A percentile compares a stretch with the other conserved stretches of the same genome.
These are phyloP conservation scores for Aquilaria sinensis DNA, from an alignment of 345 rosid genomes.

Conservation along the genomic window DNA sequence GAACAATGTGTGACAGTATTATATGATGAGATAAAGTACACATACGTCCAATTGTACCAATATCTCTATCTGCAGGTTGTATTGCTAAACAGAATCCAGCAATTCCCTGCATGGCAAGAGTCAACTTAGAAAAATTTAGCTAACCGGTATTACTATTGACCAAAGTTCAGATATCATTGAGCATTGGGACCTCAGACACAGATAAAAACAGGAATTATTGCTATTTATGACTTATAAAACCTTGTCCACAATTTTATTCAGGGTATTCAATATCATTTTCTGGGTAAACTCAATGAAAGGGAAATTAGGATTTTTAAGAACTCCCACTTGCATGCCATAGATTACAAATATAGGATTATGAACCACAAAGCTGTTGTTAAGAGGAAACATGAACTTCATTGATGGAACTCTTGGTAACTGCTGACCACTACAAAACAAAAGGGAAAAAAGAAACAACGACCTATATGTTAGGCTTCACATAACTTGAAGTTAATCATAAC, in stretches of 20 bases:
- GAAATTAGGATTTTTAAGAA: background rate
- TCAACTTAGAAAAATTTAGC: background rate
- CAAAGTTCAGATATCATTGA: too few relatives aligned
- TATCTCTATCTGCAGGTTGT: slow-evolving; percentile 46
- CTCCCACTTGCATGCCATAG: slow-evolving; percentile 57
- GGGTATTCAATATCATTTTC: too few relatives aligned
- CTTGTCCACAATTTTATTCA: too few relatives aligned
- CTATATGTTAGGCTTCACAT: too few relatives aligned
- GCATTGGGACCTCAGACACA: too few relatives aligned
- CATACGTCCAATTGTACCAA: slow-evolving; percentile 71
- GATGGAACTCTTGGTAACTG: slow-evolving; percentile 54
- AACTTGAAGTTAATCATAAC: too few relatives aligned
- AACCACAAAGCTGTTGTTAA: slow-evolving; percentile 65
- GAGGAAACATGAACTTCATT: slow-evolving; percentile 54
- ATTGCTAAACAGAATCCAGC: slow-evolving; percentile 67
- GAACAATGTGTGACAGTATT: background rate
- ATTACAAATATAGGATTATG: slow-evolving; percentile 59
- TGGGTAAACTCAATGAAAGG: background rate
- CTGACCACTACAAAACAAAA: slow-evolving; percentile 31
- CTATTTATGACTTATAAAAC: too few relatives aligned
- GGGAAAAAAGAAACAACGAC: background rate
- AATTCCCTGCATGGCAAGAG: slow-evolving; percentile 34
- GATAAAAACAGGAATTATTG: too few relatives aligned
- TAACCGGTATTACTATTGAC: background rate
- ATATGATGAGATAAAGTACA: slow-evolving; percentile 1